Conservation (phyloP, 805 yeast species). For the Saccharomycopsis synnaedendra region DNA sequence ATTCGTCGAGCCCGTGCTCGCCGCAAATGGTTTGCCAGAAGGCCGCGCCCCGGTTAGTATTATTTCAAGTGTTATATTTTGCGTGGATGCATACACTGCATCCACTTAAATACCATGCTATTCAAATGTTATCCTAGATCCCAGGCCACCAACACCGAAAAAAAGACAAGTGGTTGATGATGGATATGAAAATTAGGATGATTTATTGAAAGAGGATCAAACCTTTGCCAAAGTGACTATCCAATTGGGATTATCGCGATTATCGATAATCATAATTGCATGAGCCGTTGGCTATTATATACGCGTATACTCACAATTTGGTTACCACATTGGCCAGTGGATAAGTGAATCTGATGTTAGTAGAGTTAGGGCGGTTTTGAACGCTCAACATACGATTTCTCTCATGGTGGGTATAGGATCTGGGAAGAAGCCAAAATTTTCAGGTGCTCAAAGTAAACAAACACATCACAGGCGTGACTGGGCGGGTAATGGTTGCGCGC, state of each 20-base stretch:
- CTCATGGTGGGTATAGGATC: constrained; percentile 3
- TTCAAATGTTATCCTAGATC: background rate
- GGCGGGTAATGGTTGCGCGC: too few relatives aligned
- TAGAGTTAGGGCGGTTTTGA: background rate
- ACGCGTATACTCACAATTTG: constrained; percentile 57
- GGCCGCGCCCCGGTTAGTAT: constrained; percentile 57
- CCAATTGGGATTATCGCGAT: too few relatives aligned
- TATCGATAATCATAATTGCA: too few relatives aligned
- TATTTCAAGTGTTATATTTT: background rate
- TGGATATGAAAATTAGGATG: too few relatives aligned
- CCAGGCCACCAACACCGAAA: background rate
- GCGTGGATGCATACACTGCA: too few relatives aligned
- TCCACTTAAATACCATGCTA: too few relatives aligned
- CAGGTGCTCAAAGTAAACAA: background rate
- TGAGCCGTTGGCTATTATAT: too few relatives aligned
- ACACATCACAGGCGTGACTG: background rate
- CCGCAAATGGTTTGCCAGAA: constrained; percentile 90
- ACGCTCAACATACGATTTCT: constrained; percentile 9
- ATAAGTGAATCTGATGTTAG: constrained; percentile 63
- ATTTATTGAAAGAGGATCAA: too few relatives aligned
- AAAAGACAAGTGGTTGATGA: too few relatives aligned
- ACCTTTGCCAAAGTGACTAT: too few relatives aligned
- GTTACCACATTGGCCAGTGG: constrained; percentile 98
- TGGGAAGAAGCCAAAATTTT: constrained; percentile 1
- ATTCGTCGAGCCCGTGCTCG: constrained; percentile 70